These are phyloP conservation scores for Kregervanrija fluxuum DNA, from an alignment of 805 yeast species.

Conservation along the genomic window DNA sequence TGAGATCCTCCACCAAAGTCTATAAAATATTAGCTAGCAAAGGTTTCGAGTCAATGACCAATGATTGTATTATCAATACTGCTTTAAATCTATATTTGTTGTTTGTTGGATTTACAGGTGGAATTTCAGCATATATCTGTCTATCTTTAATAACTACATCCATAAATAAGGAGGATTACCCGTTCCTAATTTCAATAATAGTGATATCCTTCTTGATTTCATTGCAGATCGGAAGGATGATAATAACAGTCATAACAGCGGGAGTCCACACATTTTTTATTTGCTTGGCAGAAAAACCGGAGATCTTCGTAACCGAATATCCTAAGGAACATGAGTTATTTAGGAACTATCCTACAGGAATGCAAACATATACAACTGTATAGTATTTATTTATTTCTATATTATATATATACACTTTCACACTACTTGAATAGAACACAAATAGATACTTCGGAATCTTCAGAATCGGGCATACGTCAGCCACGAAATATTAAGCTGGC, in stretches of 20 bases:
- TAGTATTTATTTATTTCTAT: too few relatives aligned
- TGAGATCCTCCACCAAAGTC: conserved; percentile 71
- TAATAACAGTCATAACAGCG: conserved; percentile 64
- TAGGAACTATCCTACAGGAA: conserved; percentile 10
- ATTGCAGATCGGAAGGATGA: conserved; percentile 62
- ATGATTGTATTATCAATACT: conserved; percentile 74
- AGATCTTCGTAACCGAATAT: conserved; percentile 62
- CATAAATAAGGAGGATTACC: conserved; percentile 50
- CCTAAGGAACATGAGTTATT: conserved; percentile 34
- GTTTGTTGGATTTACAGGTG: conserved; percentile 44
- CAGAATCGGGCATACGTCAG: too few relatives aligned
- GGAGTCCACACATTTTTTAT: conserved; percentile 80
- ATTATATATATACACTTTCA: too few relatives aligned
- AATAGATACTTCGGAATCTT: too few relatives aligned
- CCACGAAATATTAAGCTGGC: too few relatives aligned
- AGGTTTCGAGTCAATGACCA: conserved; percentile 77
- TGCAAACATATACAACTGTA: too few relatives aligned
- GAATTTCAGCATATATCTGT: conserved; percentile 55
- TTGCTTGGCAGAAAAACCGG: conserved; percentile 78
- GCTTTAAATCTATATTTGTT: conserved; percentile 66
- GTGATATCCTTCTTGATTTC: conserved; percentile 46
- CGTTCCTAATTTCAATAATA: conserved; percentile 34
- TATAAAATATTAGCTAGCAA: conserved; percentile 64
- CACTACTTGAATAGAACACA: too few relatives aligned
- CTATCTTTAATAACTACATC: conserved; percentile 65